Conservation (phyloP, 441 rosid species). For the Melastoma candidum region DNA sequence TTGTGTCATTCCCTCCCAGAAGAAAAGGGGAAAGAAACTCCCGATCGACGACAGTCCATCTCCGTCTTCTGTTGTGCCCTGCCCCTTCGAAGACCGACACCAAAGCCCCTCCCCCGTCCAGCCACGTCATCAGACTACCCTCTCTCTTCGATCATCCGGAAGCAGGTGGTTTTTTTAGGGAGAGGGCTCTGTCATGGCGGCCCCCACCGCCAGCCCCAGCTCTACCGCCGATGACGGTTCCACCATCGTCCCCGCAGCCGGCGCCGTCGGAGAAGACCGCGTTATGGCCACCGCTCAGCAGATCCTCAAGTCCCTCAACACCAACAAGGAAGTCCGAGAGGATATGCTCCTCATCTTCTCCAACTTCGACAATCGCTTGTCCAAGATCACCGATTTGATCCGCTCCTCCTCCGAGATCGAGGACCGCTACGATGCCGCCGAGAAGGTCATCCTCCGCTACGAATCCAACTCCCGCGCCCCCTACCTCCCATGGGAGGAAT, state of each 20-base stretch:
- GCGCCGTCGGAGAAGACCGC: constrained; percentile 70
- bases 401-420: constrained; percentile 23
- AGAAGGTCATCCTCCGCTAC: constrained; percentile 43
- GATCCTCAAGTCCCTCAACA: constrained; percentile 90
- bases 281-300: constrained; percentile 95
- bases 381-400: constrained; percentile 71
- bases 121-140: neutral
- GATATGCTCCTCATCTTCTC: constrained; percentile 94
- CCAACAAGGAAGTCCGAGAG: constrained; percentile 81
- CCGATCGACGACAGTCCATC: no score
- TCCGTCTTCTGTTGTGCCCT: no score
- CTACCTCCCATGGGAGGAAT: constrained; percentile 56
- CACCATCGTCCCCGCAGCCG: no score
- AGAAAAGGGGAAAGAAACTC: no score
- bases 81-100: no score
- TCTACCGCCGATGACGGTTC: neutral
- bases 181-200: constrained; percentile 17
- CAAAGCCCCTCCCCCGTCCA: no score
- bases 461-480: constrained; percentile 32
- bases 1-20: no score
- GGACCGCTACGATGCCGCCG: constrained; percentile 44
- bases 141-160: neutral
- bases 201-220: constrained; percentile 23
- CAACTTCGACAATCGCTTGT: constrained; percentile 86
- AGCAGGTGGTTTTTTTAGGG: neutral